Percentiles rank a stretch among this genome's conserved stretches.
phyloP scores from a whole-genome alignment of 345 rosid species.

The Salix exigua region DNA sequence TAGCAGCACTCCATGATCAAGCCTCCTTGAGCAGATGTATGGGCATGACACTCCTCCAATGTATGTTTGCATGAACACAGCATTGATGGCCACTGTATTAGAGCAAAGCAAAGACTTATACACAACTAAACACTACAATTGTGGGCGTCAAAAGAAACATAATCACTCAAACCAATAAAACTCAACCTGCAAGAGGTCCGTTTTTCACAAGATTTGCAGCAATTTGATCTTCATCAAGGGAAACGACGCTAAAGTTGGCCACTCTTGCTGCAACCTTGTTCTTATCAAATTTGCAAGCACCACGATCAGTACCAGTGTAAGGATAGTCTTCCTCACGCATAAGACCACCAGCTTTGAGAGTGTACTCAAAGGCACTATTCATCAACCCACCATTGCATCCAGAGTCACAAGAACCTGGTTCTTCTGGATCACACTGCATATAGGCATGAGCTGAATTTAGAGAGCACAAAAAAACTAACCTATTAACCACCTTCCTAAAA shows the following conservation, averaged over 20 bases:
- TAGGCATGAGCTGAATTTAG: background rate
- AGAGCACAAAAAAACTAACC: background rate
- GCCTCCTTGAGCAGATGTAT: slow-evolving; percentile 65
- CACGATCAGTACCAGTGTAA: slow-evolving; percentile 66
- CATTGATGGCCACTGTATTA: slow-evolving; percentile 78
- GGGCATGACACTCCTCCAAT: slow-evolving; percentile 92
- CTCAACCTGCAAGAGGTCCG: slow-evolving; percentile 86
- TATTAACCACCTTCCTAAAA: background rate
- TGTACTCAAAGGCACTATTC: slow-evolving; percentile 86
- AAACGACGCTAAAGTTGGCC: slow-evolving; percentile 82
- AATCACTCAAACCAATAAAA: background rate
- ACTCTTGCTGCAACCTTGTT: slow-evolving; percentile 72
- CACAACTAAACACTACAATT: background rate
- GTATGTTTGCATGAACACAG: slow-evolving; percentile 88
- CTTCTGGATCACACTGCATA: slow-evolving; percentile 89
- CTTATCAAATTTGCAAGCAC: slow-evolving; percentile 75
- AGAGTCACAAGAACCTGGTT: slow-evolving; percentile 68
- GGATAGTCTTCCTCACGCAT: slow-evolving; percentile 90
- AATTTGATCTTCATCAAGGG: slow-evolving; percentile 82
- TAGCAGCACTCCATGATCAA: slow-evolving; percentile 79
- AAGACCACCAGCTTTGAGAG: slow-evolving; percentile 85
- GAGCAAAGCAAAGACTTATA: slow-evolving; percentile 3
- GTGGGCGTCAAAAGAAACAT: background rate
- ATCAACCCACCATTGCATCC: slow-evolving; percentile 93
- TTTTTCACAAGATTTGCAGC: slow-evolving; percentile 89